Base-by-base conservation (phyloP, 1,139 yeast species). In the Suhomyces panamericanus region DNA sequence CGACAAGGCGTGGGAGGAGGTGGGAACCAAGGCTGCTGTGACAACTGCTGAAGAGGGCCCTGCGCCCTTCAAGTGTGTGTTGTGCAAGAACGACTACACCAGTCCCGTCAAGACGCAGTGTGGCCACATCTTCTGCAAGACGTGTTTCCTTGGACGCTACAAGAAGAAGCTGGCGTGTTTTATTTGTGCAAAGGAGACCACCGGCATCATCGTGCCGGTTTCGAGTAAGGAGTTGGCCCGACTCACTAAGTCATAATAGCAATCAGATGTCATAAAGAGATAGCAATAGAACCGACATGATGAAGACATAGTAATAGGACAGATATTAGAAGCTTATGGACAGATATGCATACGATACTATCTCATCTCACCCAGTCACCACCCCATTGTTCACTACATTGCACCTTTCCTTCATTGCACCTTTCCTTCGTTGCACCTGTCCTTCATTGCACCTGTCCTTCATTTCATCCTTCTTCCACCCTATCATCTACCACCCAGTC, bases 1-100 rank as follows among this genome's bases (percentile, higher is more conserved):
- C 1, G 78, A 75, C 16, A 77, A 75, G 49, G 96, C 88, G 38
- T 89, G 96, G 96, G 85, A 87, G 53, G 56, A 54, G 3, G 70
- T 59, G 30, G 47, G 20, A 6, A n/a, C 28, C 13, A 16, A 41
- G 33, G 40, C 29, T 17, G 28, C 35, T 22, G 15, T 15, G 15
- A 16, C 44, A 37, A 36, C 46, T 41, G 52, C 54, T 6, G 65
- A 62, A 15, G 24, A 16, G n/a, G 3, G 6, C 4, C 8, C 24
- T 4, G 24, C 80, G 0, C 88, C 90, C 0, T 81, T 80, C 64
- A 78, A 77, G 52, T 87, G 95, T 60, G 77, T 78, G 0, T 59
- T 87, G 4, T 87, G 96, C 60, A 73, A 77, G 49, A 51, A 69
- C 0, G 81, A 77, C 51, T 85, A 84, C 58, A 70, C 67, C 37